Evolutionary conservation across 2,329 filamentous ascomycete species (phyloP).

Genomic region (Xylariaceae sp.): DNA sequence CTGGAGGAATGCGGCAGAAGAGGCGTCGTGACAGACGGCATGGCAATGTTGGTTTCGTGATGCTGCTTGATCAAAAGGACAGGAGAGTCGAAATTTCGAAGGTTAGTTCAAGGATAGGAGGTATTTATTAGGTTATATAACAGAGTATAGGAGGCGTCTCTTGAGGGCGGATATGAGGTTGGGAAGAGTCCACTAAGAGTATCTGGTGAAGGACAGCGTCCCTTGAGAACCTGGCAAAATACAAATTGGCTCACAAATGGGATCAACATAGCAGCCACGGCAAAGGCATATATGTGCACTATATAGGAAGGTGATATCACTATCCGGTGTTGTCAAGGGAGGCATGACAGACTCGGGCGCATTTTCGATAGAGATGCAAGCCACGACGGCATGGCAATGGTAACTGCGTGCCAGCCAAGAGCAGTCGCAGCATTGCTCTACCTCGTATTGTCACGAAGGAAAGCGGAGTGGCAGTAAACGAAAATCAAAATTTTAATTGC

Average conservation of each 20-base stretch:
- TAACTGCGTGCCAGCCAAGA: not conserved
- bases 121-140: conserved; percentile 14
- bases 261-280: not conserved
- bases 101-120: not conserved
- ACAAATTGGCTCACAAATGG: not conserved
- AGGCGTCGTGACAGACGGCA: conserved; percentile 30
- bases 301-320: conserved; percentile 2
- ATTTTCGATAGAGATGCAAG: not conserved
- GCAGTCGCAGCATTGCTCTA: not conserved
- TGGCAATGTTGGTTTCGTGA: conserved; percentile 10
- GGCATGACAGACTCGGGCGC: not conserved
- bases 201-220: not conserved
- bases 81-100: not conserved
- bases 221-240: not conserved
- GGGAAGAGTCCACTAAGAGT: not conserved
- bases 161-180: not conserved
- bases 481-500: too few species aligned
- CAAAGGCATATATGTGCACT: not conserved
- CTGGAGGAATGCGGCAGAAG: conserved; percentile 26
- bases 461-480: too few species aligned
- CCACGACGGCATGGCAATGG: not conserved
- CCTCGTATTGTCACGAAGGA: not conserved
- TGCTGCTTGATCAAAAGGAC: not conserved
- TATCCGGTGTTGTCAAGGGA: not conserved
- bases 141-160: not conserved